Base-by-base conservation (phyloP, 148 eudicot genomes). In the Limonium bicolor region DNA sequence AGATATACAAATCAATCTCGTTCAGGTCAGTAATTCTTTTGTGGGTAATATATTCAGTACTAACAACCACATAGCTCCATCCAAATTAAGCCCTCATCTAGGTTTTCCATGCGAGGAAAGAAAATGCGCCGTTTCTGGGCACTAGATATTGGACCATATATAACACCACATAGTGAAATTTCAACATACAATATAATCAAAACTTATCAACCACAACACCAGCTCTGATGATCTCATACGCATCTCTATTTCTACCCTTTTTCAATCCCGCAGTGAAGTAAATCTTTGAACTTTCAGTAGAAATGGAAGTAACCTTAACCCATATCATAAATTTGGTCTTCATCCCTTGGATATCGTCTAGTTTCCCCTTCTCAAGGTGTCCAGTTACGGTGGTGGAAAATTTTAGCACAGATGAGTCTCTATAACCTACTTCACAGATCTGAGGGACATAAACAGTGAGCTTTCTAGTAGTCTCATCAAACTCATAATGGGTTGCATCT, bases 401-500 rank as follows among this genome's bases (percentile, higher is more conserved):
- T 27, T 93, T 74, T 59, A 90, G 38, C 12, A 79, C 74, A 11
- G 97, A 90, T 11, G 86, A 77, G 71, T 90, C 97, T 46, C 46
- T 84, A 68, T 90, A 90, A 23, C 93, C 84, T 50, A 90, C 93
- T 59, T 90, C 97, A 54, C 93, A 84, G 20, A 80, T 37, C 34
- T 83, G 63, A 26, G 97, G 93, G 31, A 90, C 72, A 56, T 63
- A 80, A 10, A 90, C 95, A 0, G 64, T 78, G 13, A 84, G 77
- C 72, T 76, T 90, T 46, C 69, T 54, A 0, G 95, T 80, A 57
- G 73, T 68, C 41, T 84, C 97, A 46, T 84, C 80, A 59, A 90
- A 80, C 76, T 90, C 97, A 8, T 84, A 90, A 62, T 84, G 85
- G 51, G 94, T 90, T 12, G 87, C 97, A 46, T 90, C 93, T 22